Base-by-base conservation (phyloP, 2,329 filamentous ascomycete genomes). In the Teratosphaeria zuluensis region DNA sequence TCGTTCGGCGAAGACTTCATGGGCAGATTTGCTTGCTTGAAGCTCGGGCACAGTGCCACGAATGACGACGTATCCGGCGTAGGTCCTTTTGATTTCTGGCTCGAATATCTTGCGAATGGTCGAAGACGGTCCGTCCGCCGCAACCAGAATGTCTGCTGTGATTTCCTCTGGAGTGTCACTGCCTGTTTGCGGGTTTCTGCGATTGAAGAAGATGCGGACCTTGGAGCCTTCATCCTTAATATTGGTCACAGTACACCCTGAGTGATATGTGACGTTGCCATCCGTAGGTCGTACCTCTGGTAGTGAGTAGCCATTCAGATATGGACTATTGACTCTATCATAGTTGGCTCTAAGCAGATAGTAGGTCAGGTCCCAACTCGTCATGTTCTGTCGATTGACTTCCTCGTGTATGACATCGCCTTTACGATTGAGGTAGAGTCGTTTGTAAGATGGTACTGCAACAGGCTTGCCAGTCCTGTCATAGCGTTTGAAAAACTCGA, bases 291-390 rank as follows among this genome's bases (percentile, higher is more conserved):
- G 57, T 51, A 54, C 57, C 52, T 66, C 64, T 2, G 61, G 57
- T 2, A 65, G 54, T 51, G 61, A 61, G 19, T 64, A 65, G 5
- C 63, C 66, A 14, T 66, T 56, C 30, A 71, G 62, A 61, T 71
- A 73, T 24, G 58, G 64, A 53, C 67, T 69, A 38, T 68, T 60
- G 4, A 70, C 61, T 64, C 73, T 71, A 60, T 79, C 77, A 59
- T 76, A 78, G 59, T 78, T 78, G 33, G 76, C 76, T 54, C 77
- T 71, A 62, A 78, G 68, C 4, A 78, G 58, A 54, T 76, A 71
- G 60, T 79, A 78, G 1, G 71, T 66, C 46, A 78, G 57, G 56
- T 78, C 76, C 77, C 77, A 79, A 58, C 72, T 75, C 4, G 75
- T 78, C 76, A 78, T 78, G 60, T 72, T 73, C 64, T 78, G 76